A percentile compares a stretch with the other conserved stretches of the same genome.
Evolutionary conservation across 2,329 filamentous ascomycete species (phyloP).

Genomic region (Aspergillus quadricinctus): DNA sequence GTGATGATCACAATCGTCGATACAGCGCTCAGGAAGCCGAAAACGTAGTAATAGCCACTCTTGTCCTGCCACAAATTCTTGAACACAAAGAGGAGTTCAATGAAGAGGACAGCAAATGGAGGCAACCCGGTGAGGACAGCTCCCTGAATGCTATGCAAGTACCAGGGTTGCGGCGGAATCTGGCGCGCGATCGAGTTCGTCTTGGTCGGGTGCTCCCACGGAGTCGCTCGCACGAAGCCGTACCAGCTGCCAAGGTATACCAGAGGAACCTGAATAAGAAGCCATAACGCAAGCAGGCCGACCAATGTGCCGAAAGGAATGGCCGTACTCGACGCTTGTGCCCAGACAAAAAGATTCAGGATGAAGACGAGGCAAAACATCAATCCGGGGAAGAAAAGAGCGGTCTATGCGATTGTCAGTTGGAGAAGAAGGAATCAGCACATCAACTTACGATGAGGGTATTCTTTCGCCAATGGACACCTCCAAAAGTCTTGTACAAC

Average conservation of each 20-base stretch:
- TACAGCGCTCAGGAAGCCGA: slow-evolving; percentile 76
- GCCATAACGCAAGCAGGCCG: slow-evolving; percentile 70
- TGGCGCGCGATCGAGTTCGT: slow-evolving; percentile 68
- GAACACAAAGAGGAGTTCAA: slow-evolving; percentile 82
- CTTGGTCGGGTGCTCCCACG: slow-evolving; percentile 79
- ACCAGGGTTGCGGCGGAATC: slow-evolving; percentile 72
- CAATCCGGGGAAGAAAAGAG: slow-evolving; percentile 72
- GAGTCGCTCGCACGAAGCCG: slow-evolving; percentile 62
- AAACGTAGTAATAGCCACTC: slow-evolving; percentile 87
- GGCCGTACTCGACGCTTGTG: slow-evolving; percentile 80
- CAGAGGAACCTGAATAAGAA: slow-evolving; percentile 79
- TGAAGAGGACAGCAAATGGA: slow-evolving; percentile 83
- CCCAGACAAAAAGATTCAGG: slow-evolving; percentile 85
- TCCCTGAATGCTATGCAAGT: slow-evolving; percentile 59
- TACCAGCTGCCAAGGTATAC: slow-evolving; percentile 78
- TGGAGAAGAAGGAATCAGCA: slow-evolving; percentile 1
- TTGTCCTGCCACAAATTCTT: slow-evolving; percentile 88
- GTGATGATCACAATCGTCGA: slow-evolving; percentile 68
- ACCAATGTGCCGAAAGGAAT: slow-evolving; percentile 77
- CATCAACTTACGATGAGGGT: slow-evolving; percentile 53
- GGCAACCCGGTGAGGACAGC: slow-evolving; percentile 70
- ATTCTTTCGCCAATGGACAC: slow-evolving; percentile 69
- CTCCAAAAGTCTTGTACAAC: slow-evolving; percentile 79
- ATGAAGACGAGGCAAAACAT: slow-evolving; percentile 71
- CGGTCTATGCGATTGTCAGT: slow-evolving; percentile 49